Percentiles rank a stretch among this genome's conserved stretches.
Conservation (phyloP, 805 yeast species). For the Soucietia sequanensis region DNA sequence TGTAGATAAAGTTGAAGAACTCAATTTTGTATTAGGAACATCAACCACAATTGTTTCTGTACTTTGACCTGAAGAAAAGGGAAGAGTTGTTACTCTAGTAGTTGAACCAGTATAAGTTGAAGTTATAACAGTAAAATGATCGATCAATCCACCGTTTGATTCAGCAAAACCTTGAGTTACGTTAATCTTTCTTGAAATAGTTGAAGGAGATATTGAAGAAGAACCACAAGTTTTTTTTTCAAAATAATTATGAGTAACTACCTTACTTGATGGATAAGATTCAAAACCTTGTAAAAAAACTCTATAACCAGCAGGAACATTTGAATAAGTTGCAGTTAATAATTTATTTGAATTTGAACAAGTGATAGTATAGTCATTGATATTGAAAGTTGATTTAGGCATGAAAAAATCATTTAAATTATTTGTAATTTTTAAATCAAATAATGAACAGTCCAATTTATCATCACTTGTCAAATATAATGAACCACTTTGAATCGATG, state of each 20-base stretch:
- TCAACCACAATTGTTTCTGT: conserved; percentile 1
- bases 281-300: conserved; percentile 13
- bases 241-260: conserved; percentile 8
- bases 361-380: conserved; percentile 2
- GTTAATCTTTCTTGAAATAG: conserved; percentile 4
- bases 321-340: conserved; percentile 5
- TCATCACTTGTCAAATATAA: conserved; percentile 10
- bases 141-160: conserved; percentile 1
- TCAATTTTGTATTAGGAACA: not conserved
- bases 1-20: too few species aligned
- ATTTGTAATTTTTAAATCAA: conserved; percentile 7
- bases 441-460: conserved; percentile 11
- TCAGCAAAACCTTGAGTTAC: conserved; percentile 6
- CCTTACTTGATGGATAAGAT: conserved; percentile 5
- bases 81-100: not conserved
- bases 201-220: conserved; percentile 6
- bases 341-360: conserved; percentile 4
- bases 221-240: conserved; percentile 10
- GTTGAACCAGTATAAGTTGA: conserved; percentile 1
- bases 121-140: not conserved
- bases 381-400: conserved; percentile 8
- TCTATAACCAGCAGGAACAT: conserved; percentile 10
- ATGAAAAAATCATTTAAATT: conserved; percentile 13
- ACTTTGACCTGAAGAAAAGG: not conserved
- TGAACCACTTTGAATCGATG: conserved; percentile 12